Evolutionary conservation across 78 protist genomes (phyloP).

Genomic region (Anaeramoeba flamelloides): DNA sequence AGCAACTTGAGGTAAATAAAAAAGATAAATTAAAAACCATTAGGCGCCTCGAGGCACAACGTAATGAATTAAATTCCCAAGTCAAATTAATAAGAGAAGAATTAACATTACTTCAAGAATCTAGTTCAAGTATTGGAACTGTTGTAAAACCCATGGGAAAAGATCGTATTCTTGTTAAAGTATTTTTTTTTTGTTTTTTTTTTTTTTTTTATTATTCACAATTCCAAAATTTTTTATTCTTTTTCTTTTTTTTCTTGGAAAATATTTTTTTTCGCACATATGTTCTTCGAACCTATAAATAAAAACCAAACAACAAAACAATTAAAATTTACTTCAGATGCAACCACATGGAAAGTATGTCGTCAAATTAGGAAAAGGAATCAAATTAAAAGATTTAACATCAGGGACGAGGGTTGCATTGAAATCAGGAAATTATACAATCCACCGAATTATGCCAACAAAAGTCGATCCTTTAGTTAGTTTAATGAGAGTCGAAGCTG

Average conservation of each 20-base stretch:
- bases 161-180: too few relatives aligned
- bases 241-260: too few relatives aligned
- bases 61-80: constrained; percentile 2
- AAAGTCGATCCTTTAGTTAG: constrained; percentile 87
- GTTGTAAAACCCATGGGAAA: too few relatives aligned
- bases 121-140: too few relatives aligned
- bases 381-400: constrained; percentile 50
- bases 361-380: constrained; percentile 76
- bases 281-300: too few relatives aligned
- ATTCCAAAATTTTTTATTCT: too few relatives aligned
- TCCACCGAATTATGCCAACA: constrained; percentile 85
- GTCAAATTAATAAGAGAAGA: constrained; percentile 90
- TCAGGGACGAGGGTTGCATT: constrained; percentile 81
- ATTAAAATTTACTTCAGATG: neutral
- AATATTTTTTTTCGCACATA: too few relatives aligned
- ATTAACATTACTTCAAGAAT: constrained; percentile 64
- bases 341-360: constrained; percentile 91
- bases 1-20: too few relatives aligned
- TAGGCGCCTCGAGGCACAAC: constrained; percentile 8
- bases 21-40: too few relatives aligned
- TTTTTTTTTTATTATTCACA: too few relatives aligned
- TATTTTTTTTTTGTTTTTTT: too few relatives aligned
- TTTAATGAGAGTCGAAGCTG: constrained; percentile 93
- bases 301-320: too few relatives aligned
- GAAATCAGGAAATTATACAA: constrained; percentile 60